phyloP scores from a whole-genome alignment of 257 asterid genomes.

The Solanum habrochaites region DNA sequence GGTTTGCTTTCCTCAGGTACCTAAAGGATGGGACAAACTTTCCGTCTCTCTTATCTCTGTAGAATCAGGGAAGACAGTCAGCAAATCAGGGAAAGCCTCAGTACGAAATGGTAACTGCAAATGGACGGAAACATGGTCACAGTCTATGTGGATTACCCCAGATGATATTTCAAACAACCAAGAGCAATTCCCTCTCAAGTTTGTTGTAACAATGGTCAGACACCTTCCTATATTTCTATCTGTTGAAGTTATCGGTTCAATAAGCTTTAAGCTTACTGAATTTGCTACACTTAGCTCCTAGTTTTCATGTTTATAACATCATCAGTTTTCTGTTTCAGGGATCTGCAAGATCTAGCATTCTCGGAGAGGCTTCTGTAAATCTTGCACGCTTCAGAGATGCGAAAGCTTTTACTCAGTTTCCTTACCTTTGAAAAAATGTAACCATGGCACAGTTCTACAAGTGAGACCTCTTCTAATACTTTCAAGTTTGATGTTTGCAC shows the following conservation, averaged over 20 bases:
- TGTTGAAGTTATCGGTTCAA: neutral
- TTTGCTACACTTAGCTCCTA: neutral
- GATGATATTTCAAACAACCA: constrained; percentile 7
- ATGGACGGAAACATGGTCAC: constrained; percentile 48
- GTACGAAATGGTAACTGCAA: constrained; percentile 29
- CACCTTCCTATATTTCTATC: neutral
- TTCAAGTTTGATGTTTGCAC: neutral
- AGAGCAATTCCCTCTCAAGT: constrained; percentile 17
- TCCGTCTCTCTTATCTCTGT: constrained; percentile 20
- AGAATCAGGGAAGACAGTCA: constrained; percentile 24
- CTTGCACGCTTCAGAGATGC: constrained; percentile 19
- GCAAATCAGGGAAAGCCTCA: constrained; percentile 19
- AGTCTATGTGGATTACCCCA: constrained; percentile 32
- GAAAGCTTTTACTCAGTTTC: constrained; percentile 16
- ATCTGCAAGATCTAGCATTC: constrained; percentile 23
- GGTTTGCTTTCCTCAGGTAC: constrained; percentile 20
- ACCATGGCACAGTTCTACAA: constrained; percentile 19
- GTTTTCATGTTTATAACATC: neutral
- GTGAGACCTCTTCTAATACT: constrained; percentile 13
- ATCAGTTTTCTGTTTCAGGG: constrained; percentile 18
- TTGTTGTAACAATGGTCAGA: constrained; percentile 30
- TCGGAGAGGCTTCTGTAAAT: constrained; percentile 30
- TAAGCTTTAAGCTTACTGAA: neutral
- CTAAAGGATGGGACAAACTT: constrained; percentile 47
- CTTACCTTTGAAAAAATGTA: constrained; percentile 32